Base-by-base conservation (phyloP, 306 rosid species). In the Oxytropis ochrocephala region DNA sequence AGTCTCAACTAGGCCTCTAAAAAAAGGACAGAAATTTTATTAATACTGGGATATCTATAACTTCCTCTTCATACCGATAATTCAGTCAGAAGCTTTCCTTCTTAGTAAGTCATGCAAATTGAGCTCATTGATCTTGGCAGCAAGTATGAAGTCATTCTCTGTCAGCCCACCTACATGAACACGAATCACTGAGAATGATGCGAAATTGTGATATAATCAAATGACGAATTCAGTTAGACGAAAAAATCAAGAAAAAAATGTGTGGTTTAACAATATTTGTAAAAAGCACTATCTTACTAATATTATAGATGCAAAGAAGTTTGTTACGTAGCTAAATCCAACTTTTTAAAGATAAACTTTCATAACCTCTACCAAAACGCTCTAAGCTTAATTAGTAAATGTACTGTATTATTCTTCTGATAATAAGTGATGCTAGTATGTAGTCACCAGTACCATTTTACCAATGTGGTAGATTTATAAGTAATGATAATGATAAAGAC, bases 131-230 rank as follows among this genome's bases (percentile, higher is more conserved):
- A 92, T 85, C 83, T 89, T 92, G 27, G 96, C 84, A 75, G 97
- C 97, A 41, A 92, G 95, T 64, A 92, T 92, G 86, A 92, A 92
- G 81, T 89, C 97, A 59, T 92, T 92, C 81, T 87, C 90, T 4
- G 96, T 91, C 81, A 91, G 80, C 35, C 97, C 97, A 68, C 91
- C 97, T 91, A 82, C 86, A 76, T 42, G 73, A 65, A 65, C 66
- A 70, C 42, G 24, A 27, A 48, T 69, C 43, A 55, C 52, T 69
- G 74, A 33, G 16, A 55, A 35, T 14, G 58, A 32, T 69, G 61
- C 8, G 11, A 48, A 17, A 64, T 11, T 14, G 29, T 42, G 38
- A 33, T 18, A 68, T 19, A 32, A 64, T 53, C 41, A 47, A 33
- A 32, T 16, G 32, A 67, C 7, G 21, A n/a, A 14, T 36, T 51